Evolutionary conservation across 148 eudicot species (phyloP), one percentile per base, ranked within the genome.

Genomic region (Talinum fruticosum): DNA sequence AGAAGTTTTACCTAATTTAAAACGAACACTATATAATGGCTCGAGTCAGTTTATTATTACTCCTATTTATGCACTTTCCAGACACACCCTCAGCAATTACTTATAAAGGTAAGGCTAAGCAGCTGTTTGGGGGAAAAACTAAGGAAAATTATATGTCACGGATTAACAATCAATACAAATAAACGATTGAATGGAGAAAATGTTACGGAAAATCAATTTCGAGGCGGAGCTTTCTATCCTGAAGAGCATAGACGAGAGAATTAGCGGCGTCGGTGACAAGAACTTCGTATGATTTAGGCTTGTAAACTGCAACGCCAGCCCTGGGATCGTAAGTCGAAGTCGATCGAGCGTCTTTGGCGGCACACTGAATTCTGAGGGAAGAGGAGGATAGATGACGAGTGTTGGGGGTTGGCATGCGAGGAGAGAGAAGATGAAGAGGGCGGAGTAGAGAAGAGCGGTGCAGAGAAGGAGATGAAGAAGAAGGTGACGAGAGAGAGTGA

Each of bases 191-290:
- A 53, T 1, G 36, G 45, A 51, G 34, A 26, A 69, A 75, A 26
- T 19, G 53, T 76, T 88, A 95, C 99, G 99, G 99, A 78, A 95
- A 95, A 67, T 95, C 99, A 64, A 95, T 95, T 82, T 95, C 99
- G 77, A 95, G 85, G 45, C 97, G 92, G 44, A 69, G 76, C 74
- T 86, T 92, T 28, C 94, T 97, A 51, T 95, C 87, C 23, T 84
- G 83, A 3, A 95, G 89, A 68, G 99, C 99, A 44, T 54, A 36
- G 73, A 84, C 86, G 23, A 92, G 91, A 29, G 89, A 85, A 83
- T 83, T 88, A 29, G 97, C 89, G 1, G 99, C 99, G 74, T 95
- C 99, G 4, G 93, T 71, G 26, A 88, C 89, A 8, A 95, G 95
- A 66, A 91, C 97, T 59, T 92, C 90, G 59, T 88, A 95, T 2